Conservation (phyloP, 208 protist species). For the Sergeia podlipaevii region DNA sequence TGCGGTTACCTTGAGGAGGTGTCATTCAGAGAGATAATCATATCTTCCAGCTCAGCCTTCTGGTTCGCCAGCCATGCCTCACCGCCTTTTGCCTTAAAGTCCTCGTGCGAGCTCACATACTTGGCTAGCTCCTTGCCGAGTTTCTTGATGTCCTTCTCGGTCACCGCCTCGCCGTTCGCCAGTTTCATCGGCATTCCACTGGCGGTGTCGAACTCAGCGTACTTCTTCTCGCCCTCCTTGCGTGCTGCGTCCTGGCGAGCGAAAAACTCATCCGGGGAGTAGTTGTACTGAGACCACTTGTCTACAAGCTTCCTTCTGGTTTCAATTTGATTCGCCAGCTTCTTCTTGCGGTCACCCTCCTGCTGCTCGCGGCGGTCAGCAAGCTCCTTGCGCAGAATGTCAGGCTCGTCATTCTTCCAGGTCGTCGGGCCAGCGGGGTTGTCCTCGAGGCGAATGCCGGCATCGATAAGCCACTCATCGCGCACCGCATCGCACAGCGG, state of each 20-base stretch:
- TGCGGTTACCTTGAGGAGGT: not conserved
- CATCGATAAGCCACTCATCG: slow-evolving; percentile 72
- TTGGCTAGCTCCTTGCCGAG: slow-evolving; percentile 65
- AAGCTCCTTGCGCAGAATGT: slow-evolving; percentile 46
- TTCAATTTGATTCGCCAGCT: slow-evolving; percentile 56
- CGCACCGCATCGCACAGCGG: slow-evolving; percentile 72
- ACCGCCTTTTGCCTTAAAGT: slow-evolving; percentile 60
- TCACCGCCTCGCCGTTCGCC: slow-evolving; percentile 32
- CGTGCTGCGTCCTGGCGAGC: slow-evolving; percentile 19
- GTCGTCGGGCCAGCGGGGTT: slow-evolving; percentile 53
- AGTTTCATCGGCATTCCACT: slow-evolving; percentile 50
- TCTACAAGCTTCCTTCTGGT: slow-evolving; percentile 58
- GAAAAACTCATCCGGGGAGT: slow-evolving; percentile 41
- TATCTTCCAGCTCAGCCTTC: slow-evolving; percentile 30
- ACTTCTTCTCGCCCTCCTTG: slow-evolving; percentile 22
- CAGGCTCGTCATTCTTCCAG: slow-evolving; percentile 78
- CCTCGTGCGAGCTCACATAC: slow-evolving; percentile 62
- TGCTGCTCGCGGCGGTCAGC: slow-evolving; percentile 35
- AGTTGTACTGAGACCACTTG: slow-evolving; percentile 60
- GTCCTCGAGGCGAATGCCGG: slow-evolving; percentile 84
- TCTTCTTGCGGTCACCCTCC: slow-evolving; percentile 31
- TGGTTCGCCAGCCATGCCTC: slow-evolving; percentile 47
- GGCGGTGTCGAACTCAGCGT: slow-evolving; percentile 39
- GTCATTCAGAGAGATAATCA: slow-evolving; percentile 20
- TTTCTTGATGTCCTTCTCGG: slow-evolving; percentile 69